Percentiles rank a stretch among this genome's conserved stretches.
Conservation (phyloP, 257 asterid species). For the Salvia splendens region DNA sequence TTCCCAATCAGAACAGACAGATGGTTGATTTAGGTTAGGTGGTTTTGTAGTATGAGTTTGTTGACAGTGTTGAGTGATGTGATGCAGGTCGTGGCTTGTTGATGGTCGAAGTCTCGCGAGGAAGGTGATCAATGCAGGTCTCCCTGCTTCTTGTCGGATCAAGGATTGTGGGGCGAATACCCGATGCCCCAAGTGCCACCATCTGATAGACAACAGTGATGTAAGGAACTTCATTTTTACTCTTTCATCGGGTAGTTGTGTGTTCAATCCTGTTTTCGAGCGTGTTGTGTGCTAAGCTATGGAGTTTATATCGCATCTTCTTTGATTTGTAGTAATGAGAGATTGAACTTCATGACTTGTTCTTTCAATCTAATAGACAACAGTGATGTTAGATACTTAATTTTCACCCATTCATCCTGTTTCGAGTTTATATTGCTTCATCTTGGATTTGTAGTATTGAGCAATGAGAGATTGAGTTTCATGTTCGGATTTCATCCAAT, state of each 20-base stretch:
- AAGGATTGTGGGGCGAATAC: constrained; percentile 69
- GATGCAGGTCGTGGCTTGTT: constrained; percentile 75
- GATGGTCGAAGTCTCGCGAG: constrained; percentile 66
- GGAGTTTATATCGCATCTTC: not conserved
- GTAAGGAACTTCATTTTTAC: constrained; percentile 55
- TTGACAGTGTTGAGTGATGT: constrained; percentile 14
- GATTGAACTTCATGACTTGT: too few relatives aligned
- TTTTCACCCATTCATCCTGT: too few relatives aligned
- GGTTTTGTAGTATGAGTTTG: constrained; percentile 6
- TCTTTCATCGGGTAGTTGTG: not conserved
- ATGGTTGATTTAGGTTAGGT: not conserved
- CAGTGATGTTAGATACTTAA: too few relatives aligned
- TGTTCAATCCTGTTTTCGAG: not conserved
- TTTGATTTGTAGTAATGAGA: not conserved
- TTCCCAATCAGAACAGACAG: not conserved
- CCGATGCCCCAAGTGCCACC: constrained; percentile 71
- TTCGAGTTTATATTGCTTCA: too few relatives aligned
- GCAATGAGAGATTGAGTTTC: too few relatives aligned
- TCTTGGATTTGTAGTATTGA: too few relatives aligned
- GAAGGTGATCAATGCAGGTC: constrained; percentile 70
- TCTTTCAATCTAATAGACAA: too few relatives aligned
- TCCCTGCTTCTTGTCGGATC: constrained; percentile 48
- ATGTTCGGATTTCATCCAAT: too few relatives aligned
- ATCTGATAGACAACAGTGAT: constrained; percentile 58
- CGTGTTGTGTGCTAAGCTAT: not conserved